Evolutionary conservation across 2,329 filamentous ascomycete species (phyloP), one percentile per base, ranked within the genome.

Genomic region (Neopestalotiopsis sp.): DNA sequence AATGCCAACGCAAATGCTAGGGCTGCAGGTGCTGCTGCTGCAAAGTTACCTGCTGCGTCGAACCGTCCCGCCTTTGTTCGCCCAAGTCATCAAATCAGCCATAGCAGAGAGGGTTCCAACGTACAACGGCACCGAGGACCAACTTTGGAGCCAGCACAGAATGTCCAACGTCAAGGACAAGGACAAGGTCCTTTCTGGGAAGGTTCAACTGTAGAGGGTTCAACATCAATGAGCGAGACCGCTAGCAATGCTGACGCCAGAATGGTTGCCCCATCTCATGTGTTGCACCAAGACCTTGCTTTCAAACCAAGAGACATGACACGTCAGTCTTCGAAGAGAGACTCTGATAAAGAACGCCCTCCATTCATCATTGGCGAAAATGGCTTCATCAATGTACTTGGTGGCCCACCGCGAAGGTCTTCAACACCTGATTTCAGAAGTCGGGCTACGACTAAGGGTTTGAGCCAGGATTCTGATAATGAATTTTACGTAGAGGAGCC

Each of bases 201-300:
- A 30, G 76, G 74, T 45, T 79, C 77, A 17, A 79, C 77, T 12
- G 73, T 76, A 69, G 77, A 78, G 68, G 77, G 76, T 32, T 79
- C 76, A 61, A 62, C 59, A 24, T 69, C 75, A 67, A 78, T 78
- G 70, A 79, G 77, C 70, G 77, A 79, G 61, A 75, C 75, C 67
- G 73, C 74, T 74, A 78, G 77, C 71, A 78, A 76, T 69, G 68
- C 71, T 71, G 77, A 77, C 58, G 69, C 74, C 61, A 76, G 72
- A 65, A 67, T 72, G 38, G 70, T 70, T 9, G 69, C 73, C 20
- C 72, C 73, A 69, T 74, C 72, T 68, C 73, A 72, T 34, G 42
- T 70, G 67, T 70, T 71, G 20, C 69, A 70, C 58, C 74, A 74
- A 67, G 66, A 65, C 64, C 24, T 17, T 13, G 45, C 56, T 45